Percentiles rank a stretch among this genome's conserved stretches.
Evolutionary conservation across 768 basidiomycete species (phyloP).

Genomic region (Rhizopogon vulgaris): DNA sequence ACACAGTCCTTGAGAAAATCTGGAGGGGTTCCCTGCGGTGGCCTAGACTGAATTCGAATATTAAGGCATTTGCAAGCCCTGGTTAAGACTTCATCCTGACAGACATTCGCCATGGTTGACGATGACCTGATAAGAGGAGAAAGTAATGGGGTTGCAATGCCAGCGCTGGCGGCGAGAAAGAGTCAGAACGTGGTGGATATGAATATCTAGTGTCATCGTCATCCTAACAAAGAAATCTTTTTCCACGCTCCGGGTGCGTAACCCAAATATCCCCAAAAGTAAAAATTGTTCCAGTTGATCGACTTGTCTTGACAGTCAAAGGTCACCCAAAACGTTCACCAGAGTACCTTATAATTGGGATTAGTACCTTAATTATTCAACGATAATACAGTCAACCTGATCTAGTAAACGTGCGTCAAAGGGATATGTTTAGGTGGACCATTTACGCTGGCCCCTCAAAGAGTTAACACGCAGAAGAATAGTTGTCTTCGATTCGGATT

Average conservation of each 20-base stretch:
- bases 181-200: constrained; percentile 18
- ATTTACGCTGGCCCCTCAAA: constrained; percentile 1
- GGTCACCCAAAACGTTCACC: neutral
- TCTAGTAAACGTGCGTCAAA: neutral
- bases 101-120: constrained; percentile 18
- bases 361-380: neutral
- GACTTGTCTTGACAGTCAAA: too few species aligned
- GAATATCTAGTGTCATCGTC: constrained; percentile 27
- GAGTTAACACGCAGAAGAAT: constrained; percentile 11
- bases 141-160: constrained; percentile 12
- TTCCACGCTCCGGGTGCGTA: constrained; percentile 16
- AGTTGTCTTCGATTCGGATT: neutral
- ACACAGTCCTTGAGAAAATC: constrained; percentile 24
- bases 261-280: neutral
- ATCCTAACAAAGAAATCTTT: constrained; percentile 13
- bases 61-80: constrained; percentile 73
- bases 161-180: constrained; percentile 21
- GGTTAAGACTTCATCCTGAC: constrained; percentile 10
- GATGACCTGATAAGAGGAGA: constrained; percentile 7
- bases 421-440: too few species aligned
- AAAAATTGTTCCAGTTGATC: neutral
- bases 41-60: constrained; percentile 41
- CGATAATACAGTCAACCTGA: neutral
- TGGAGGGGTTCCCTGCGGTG: constrained; percentile 22
- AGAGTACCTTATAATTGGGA: neutral